These are phyloP conservation scores for Carex arenaria DNA, from an alignment of 202 grass and related monocot species.

Conservation along the genomic window DNA sequence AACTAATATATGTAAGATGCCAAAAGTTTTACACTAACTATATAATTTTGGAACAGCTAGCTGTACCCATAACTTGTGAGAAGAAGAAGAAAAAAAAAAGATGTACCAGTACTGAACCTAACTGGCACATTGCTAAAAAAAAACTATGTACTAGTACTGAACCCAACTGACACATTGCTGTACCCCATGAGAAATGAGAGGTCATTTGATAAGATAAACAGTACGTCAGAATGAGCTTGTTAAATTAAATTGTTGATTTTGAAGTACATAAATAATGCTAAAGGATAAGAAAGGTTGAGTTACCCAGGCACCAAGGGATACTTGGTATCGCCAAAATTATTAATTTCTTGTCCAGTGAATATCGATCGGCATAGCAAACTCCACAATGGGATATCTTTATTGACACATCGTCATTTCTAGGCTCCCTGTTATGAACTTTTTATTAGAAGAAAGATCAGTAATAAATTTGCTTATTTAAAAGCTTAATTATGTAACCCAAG, in stretches of 20 bases:
- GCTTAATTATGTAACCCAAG: background rate
- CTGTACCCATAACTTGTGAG: background rate
- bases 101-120: background rate
- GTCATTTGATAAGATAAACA: background rate
- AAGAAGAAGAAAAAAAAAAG: background rate
- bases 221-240: background rate
- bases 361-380: constrained; percentile 40
- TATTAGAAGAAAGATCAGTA: background rate
- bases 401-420: constrained; percentile 17
- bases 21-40: too few relatives aligned
- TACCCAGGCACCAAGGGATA: constrained; percentile 43
- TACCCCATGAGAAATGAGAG: background rate
- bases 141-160: background rate
- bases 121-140: background rate
- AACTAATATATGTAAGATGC: too few relatives aligned
- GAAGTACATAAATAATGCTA: background rate
- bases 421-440: constrained; percentile 18
- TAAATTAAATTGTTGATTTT: too few relatives aligned
- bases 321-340: constrained; percentile 10
- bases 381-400: constrained; percentile 35
- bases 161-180: background rate
- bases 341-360: constrained; percentile 28
- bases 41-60: background rate
- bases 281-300: background rate
- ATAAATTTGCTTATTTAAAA: background rate